These are phyloP conservation scores for Aspergillus neotritici DNA, from an alignment of 2,329 filamentous ascomycete species.

Conservation along the genomic window DNA sequence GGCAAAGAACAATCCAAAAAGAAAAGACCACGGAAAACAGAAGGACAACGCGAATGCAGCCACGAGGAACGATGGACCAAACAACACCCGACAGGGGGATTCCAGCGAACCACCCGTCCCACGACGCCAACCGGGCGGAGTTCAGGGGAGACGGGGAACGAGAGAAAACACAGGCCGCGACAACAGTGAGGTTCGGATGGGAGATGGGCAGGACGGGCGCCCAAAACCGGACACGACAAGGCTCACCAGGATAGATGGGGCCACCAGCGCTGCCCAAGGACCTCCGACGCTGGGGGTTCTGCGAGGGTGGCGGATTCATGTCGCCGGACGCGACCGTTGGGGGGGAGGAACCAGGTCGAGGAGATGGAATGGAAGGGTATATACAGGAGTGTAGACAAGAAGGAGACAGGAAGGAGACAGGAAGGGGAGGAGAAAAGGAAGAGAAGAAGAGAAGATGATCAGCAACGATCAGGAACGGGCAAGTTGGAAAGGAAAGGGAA, in stretches of 20 bases:
- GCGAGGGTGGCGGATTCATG: constrained; percentile 33
- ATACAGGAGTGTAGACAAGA: background rate
- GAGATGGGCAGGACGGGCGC: constrained; percentile 3
- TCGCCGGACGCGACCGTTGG: constrained; percentile 19
- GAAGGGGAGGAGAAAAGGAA: constrained; percentile 1
- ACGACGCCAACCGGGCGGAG: background rate
- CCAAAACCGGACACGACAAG: constrained; percentile 13
- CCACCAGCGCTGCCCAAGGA: constrained; percentile 35
- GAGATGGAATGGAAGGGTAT: constrained; percentile 2
- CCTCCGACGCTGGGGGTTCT: constrained; percentile 30
- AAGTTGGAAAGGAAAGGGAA: too few relatives aligned
- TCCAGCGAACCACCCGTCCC: too few relatives aligned
- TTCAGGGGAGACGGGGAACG: background rate
- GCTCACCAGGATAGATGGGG: constrained; percentile 35
- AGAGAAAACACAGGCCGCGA: constrained; percentile 1
- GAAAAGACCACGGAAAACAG: background rate
- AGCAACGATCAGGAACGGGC: too few relatives aligned
- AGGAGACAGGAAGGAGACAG: constrained; percentile 1
- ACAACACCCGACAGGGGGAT: background rate
- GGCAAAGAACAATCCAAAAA: background rate
- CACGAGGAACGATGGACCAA: background rate
- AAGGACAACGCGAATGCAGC: background rate
- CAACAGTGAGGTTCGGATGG: constrained; percentile 2
- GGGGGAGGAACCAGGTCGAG: constrained; percentile 6
- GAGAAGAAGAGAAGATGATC: background rate